Conservation (phyloP, 306 rosid species). For the Quercus mongolica region DNA sequence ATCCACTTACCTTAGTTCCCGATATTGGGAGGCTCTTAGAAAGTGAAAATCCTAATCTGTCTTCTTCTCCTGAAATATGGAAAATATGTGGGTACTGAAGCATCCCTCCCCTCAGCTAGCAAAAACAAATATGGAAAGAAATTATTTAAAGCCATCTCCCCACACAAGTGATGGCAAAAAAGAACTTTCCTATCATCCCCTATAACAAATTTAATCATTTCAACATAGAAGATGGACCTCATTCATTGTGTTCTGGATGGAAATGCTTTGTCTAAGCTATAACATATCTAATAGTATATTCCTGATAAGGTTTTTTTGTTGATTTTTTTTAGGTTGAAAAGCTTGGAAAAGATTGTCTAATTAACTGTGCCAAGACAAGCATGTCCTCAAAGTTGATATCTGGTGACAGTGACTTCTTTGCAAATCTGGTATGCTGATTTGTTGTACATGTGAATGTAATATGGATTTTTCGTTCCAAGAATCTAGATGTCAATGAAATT, state of each 20-base stretch:
- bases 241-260: not conserved
- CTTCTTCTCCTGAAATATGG: not conserved
- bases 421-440: slow-evolving; percentile 64
- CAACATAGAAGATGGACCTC: not conserved
- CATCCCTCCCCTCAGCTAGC: not conserved
- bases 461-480: not conserved
- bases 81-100: not conserved
- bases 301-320: slow-evolving; percentile 9
- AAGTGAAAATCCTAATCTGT: not conserved
- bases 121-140: not conserved
- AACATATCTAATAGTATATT: not conserved
- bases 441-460: not conserved
- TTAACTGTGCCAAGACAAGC: slow-evolving; percentile 97
- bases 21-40: not conserved
- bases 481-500: slow-evolving; percentile 1
- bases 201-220: not conserved
- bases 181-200: not conserved
- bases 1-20: not conserved
- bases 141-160: not conserved
- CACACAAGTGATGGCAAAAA: not conserved
- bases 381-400: slow-evolving; percentile 98
- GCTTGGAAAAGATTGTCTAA: slow-evolving; percentile 82
- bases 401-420: slow-evolving; percentile 92
- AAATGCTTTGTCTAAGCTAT: slow-evolving; percentile 5
- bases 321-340: slow-evolving; percentile 67